These are phyloP conservation scores for Rhododendron ferrugineum DNA, from an alignment of 148 eudicot species.

Conservation along the genomic window DNA sequence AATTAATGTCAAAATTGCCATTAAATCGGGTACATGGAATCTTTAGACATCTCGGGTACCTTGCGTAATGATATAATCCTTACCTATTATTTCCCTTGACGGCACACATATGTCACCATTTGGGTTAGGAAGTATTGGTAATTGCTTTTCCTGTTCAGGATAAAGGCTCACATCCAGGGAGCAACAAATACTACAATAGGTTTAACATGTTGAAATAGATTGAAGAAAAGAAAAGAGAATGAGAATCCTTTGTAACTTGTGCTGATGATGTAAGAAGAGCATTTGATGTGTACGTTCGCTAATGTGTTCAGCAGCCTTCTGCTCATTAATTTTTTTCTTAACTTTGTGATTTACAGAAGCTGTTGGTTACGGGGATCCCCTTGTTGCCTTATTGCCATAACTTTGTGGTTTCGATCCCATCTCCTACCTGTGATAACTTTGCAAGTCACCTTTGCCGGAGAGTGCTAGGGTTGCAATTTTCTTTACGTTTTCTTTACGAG, in stretches of 20 bases:
- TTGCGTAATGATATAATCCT: neutral
- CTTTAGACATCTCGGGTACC: neutral
- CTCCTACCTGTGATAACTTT: neutral
- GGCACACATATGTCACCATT: neutral
- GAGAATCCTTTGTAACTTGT: neutral
- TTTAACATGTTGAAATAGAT: neutral
- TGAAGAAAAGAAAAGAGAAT: neutral
- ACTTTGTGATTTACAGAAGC: slow-evolving; percentile 50
- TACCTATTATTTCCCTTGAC: neutral
- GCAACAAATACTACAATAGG: neutral
- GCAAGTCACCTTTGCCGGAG: neutral
- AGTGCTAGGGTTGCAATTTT: neutral
- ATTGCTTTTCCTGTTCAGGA: neutral
- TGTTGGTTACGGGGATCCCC: slow-evolving; percentile 82
- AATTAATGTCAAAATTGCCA: neutral
- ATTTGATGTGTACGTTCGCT: neutral
- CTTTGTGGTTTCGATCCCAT: slow-evolving; percentile 36
- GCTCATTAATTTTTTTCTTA: neutral
- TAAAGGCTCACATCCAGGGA: neutral
- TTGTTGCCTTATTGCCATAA: slow-evolving; percentile 69
- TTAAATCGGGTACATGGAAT: neutral
- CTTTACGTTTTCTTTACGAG: neutral
- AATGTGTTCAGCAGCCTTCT: neutral
- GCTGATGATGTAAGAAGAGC: neutral
- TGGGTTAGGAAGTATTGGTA: neutral